Percentiles rank a stretch among this genome's conserved stretches.
phyloP scores from a whole-genome alignment of 129 eudicot genomes.

The Calendula officinalis region DNA sequence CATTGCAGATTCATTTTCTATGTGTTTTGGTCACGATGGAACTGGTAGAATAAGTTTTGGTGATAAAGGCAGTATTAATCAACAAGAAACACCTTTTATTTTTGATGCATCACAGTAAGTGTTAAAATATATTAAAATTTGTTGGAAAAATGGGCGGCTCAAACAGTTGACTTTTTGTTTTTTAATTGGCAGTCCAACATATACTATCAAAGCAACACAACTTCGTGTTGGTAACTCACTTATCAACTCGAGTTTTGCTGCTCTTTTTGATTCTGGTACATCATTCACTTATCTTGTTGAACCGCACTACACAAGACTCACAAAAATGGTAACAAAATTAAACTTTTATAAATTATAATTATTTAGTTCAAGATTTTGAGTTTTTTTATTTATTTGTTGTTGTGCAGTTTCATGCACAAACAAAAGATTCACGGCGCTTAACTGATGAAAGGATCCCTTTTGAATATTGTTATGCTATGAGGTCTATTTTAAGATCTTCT shows the following conservation, averaged over 20 bases:
- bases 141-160: neutral
- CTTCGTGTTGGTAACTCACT: conserved; percentile 56
- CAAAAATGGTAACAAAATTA: conserved; percentile 53
- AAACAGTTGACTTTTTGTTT: neutral
- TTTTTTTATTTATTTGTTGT: conserved; percentile 3
- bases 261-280: conserved; percentile 91
- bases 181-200: conserved; percentile 56
- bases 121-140: conserved; percentile 15
- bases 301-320: conserved; percentile 58
- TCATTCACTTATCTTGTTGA: conserved; percentile 71
- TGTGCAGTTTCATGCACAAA: conserved; percentile 65
- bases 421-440: conserved; percentile 51
- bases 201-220: conserved; percentile 60
- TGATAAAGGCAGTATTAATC: conserved; percentile 75
- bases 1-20: conserved; percentile 73
- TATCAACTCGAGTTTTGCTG: conserved; percentile 51
- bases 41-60: conserved; percentile 80
- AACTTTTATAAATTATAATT: conserved; percentile 5
- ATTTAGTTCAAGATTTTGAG: conserved; percentile 9
- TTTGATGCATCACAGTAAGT: conserved; percentile 71
- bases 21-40: conserved; percentile 88
- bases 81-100: conserved; percentile 68
- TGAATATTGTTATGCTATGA: conserved; percentile 81
- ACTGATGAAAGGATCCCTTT: conserved; percentile 75
- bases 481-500: conserved; percentile 39